A percentile compares a stretch with the other conserved stretches of the same genome.
Conservation (phyloP, 352 stramenopile species). For the Phytopythium cucurbitacearum region DNA sequence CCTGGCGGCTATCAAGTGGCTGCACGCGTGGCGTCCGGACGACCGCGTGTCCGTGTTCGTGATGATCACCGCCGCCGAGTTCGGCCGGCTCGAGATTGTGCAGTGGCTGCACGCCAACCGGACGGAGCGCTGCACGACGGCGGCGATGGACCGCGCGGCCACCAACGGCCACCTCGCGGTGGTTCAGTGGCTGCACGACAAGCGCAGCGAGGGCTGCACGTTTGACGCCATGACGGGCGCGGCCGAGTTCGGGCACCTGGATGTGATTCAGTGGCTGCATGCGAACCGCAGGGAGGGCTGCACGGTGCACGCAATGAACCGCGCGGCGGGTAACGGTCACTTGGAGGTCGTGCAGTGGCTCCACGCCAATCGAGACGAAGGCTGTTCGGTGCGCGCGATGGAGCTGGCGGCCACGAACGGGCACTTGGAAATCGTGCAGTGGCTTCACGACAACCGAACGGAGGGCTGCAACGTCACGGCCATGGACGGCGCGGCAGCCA, state of each 20-base stretch:
- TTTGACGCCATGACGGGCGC: conserved; percentile 35
- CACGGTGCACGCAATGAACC: conserved; percentile 37
- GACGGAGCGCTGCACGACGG: conserved; percentile 19
- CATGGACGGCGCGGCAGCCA: conserved; percentile 40
- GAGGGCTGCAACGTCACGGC: conserved; percentile 38
- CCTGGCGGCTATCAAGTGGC: conserved; percentile 23
- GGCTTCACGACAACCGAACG: conserved; percentile 32
- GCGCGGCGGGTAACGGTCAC: conserved; percentile 37
- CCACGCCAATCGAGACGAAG: conserved; percentile 27
- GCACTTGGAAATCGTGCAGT: conserved; percentile 43
- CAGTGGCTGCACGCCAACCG: conserved; percentile 27
- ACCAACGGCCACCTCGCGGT: conserved; percentile 31
- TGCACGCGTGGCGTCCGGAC: conserved; percentile 21
- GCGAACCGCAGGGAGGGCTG: conserved; percentile 29
- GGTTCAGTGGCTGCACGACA: conserved; percentile 32
- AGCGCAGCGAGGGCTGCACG: conserved; percentile 32
- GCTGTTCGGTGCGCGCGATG: conserved; percentile 33
- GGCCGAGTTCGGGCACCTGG: conserved; percentile 24
- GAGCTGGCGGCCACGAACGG: conserved; percentile 44
- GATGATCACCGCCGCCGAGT: conserved; percentile 30
- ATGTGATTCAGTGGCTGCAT: conserved; percentile 36
- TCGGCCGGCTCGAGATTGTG: conserved; percentile 25
- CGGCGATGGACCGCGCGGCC: conserved; percentile 35
- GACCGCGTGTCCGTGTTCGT: conserved; percentile 33
- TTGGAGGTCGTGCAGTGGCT: conserved; percentile 46